phyloP scores from a whole-genome alignment of 2,329 filamentous ascomycete species.

The Exophiala phaeomuriformis region DNA sequence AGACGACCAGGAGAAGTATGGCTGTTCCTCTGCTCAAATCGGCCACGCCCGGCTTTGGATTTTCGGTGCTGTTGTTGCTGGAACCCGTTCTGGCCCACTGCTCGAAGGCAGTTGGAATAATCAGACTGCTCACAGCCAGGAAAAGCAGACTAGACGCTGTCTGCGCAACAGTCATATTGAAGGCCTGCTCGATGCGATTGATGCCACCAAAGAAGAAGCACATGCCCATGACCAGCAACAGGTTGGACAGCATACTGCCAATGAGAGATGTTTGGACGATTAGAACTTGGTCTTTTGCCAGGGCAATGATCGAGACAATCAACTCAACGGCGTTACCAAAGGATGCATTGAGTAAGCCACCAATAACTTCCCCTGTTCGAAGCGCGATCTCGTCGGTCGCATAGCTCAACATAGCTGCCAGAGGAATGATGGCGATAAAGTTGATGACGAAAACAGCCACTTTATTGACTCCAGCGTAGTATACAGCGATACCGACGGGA shows the following conservation, averaged over 20 bases:
- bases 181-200: constrained; percentile 71
- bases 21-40: constrained; percentile 40
- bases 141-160: constrained; percentile 76
- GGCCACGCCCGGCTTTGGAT: constrained; percentile 21
- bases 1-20: constrained; percentile 77
- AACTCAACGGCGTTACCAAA: constrained; percentile 89
- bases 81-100: constrained; percentile 41
- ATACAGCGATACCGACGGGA: constrained; percentile 44
- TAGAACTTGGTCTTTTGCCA: constrained; percentile 63
- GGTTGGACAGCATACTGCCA: constrained; percentile 83
- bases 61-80: constrained; percentile 5
- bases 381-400: constrained; percentile 86
- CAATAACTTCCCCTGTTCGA: constrained; percentile 70
- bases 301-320: constrained; percentile 79
- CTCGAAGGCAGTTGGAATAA: constrained; percentile 84
- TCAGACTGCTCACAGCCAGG: constrained; percentile 69
- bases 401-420: constrained; percentile 78
- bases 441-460: constrained; percentile 76
- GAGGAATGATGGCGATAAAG: constrained; percentile 85
- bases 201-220: constrained; percentile 85
- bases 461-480: constrained; percentile 54
- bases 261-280: constrained; percentile 92
- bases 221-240: constrained; percentile 83
- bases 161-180: constrained; percentile 87
- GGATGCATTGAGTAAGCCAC: constrained; percentile 80